These are phyloP conservation scores for Paecilomyces dactylethromorphus DNA, from an alignment of 2,329 filamentous ascomycete genomes.

Conservation along the genomic window DNA sequence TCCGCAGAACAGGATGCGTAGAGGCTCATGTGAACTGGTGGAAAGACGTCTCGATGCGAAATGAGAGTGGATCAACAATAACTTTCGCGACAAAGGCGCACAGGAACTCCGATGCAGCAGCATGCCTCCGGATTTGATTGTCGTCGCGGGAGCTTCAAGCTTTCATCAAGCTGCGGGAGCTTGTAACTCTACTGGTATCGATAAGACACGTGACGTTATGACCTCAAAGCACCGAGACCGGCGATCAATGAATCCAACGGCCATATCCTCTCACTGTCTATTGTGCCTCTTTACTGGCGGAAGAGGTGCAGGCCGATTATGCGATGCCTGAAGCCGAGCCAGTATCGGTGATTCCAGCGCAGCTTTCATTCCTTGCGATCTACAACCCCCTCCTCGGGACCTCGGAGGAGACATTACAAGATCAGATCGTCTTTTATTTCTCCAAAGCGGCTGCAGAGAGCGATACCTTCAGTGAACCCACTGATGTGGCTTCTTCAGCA, in stretches of 20 bases:
- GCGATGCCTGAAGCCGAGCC: conserved; percentile 33
- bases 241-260: neutral
- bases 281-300: conserved; percentile 5
- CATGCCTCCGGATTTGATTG: conserved; percentile 13
- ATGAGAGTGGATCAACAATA: conserved; percentile 4
- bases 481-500: conserved; percentile 14
- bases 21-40: conserved; percentile 43
- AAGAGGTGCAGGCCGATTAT: conserved; percentile 15
- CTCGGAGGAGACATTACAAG: conserved; percentile 64
- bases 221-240: conserved; percentile 1
- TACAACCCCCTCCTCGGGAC: conserved; percentile 81
- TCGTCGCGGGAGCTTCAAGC: neutral
- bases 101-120: conserved; percentile 15
- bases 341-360: conserved; percentile 60
- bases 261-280: conserved; percentile 3
- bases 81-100: conserved; percentile 16
- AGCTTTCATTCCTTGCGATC: conserved; percentile 84
- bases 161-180: conserved; percentile 3
- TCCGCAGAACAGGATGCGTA: conserved; percentile 88
- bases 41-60: conserved; percentile 17
- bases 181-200: conserved; percentile 13
- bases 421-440: conserved; percentile 92
- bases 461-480: neutral
- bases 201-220: conserved; percentile 26
- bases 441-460: conserved; percentile 38